These are phyloP conservation scores for Fusarium multiceps DNA, from an alignment of 2,329 filamentous ascomycete species.

Conservation along the genomic window DNA sequence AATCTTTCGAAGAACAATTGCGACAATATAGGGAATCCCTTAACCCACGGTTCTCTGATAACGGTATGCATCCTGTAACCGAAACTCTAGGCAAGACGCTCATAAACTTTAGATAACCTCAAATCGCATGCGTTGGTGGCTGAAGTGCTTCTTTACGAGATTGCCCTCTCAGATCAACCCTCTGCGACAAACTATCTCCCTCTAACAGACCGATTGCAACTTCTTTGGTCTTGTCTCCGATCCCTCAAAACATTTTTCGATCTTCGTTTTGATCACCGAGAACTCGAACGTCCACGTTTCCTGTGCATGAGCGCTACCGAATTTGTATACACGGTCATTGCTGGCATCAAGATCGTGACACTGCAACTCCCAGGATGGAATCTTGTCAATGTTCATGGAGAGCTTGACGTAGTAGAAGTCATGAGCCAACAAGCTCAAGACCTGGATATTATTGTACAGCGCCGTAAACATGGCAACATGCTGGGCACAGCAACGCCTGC, in stretches of 20 bases:
- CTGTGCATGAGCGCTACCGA: slow-evolving; percentile 60
- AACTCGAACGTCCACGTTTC: slow-evolving; percentile 54
- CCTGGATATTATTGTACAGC: slow-evolving; percentile 46
- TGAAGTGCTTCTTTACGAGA: slow-evolving; percentile 60
- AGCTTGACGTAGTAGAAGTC: slow-evolving; percentile 49
- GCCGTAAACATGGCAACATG: slow-evolving; percentile 45
- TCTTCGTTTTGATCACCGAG: slow-evolving; percentile 48
- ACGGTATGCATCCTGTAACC: slow-evolving; percentile 45
- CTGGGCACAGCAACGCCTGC: slow-evolving; percentile 18
- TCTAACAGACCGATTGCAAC: slow-evolving; percentile 54
- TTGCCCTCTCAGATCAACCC: slow-evolving; percentile 56
- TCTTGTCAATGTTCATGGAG: slow-evolving; percentile 49
- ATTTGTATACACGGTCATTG: slow-evolving; percentile 60
- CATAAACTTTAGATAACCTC: slow-evolving; percentile 50
- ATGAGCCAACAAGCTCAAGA: slow-evolving; percentile 48
- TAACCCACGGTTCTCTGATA: slow-evolving; percentile 49
- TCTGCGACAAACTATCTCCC: slow-evolving; percentile 48
- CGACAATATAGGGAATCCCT: slow-evolving; percentile 53
- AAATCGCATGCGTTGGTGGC: slow-evolving; percentile 57
- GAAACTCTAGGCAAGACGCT: neutral
- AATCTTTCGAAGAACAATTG: slow-evolving; percentile 58
- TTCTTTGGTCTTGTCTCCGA: slow-evolving; percentile 59
- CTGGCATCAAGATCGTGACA: slow-evolving; percentile 59
- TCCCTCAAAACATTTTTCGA: slow-evolving; percentile 56
- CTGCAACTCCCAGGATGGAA: slow-evolving; percentile 61